Evolutionary conservation across 208 protist genomes (phyloP).

Genomic region (Trypanosomatidae sp.): DNA sequence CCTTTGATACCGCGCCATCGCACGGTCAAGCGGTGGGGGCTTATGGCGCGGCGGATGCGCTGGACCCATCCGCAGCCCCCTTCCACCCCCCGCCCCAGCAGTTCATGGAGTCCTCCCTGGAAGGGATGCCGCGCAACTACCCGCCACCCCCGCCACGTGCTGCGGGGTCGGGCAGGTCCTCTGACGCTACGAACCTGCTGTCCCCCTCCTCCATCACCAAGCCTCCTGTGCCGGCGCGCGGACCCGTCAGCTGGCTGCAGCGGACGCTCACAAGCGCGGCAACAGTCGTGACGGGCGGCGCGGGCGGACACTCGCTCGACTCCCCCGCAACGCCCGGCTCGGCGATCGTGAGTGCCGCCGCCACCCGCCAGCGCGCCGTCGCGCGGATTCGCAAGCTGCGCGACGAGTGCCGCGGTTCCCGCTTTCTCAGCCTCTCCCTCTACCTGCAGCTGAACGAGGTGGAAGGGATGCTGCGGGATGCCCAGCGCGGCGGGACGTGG

Average conservation of each 20-base stretch:
- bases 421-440: conserved; percentile 49
- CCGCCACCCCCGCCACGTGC: too few relatives aligned
- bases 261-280: conserved; percentile 16
- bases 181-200: too few relatives aligned
- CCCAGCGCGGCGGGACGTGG: conserved; percentile 44
- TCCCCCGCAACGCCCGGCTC: neutral
- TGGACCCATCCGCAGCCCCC: too few relatives aligned
- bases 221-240: neutral
- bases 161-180: too few relatives aligned
- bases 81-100: too few relatives aligned
- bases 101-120: too few relatives aligned
- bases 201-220: too few relatives aligned
- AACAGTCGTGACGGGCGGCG: neutral
- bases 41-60: too few relatives aligned
- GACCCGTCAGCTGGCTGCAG: conserved; percentile 16
- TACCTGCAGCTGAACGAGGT: conserved; percentile 73
- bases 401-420: conserved; percentile 47
- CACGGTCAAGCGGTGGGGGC: too few relatives aligned
- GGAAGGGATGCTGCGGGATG: conserved; percentile 47
- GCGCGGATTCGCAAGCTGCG: conserved; percentile 30
- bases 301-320: neutral
- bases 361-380: conserved; percentile 19
- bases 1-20: too few relatives aligned
- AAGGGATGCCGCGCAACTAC: too few relatives aligned
- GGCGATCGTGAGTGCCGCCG: conserved; percentile 6